These are phyloP conservation scores for Fusarium marasasianum DNA, from an alignment of 2,329 filamentous ascomycete species.

Conservation along the genomic window DNA sequence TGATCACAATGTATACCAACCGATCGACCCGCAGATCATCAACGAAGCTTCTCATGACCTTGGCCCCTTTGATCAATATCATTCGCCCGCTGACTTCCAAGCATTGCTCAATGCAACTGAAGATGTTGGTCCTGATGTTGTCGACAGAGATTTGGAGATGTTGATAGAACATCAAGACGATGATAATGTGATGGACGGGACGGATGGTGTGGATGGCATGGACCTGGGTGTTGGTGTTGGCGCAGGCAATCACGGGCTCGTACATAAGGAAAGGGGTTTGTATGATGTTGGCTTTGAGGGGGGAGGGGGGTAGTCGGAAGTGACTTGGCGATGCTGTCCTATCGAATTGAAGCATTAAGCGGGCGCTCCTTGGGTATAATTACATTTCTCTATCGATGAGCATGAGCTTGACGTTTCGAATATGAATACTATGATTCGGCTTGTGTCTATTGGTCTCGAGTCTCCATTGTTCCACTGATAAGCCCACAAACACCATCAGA, in stretches of 20 bases:
- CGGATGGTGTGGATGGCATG: slow-evolving; percentile 33
- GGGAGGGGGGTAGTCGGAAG: slow-evolving; percentile 11
- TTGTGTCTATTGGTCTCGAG: background rate
- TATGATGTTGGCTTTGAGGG: slow-evolving; percentile 46
- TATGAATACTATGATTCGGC: background rate
- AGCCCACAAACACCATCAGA: background rate
- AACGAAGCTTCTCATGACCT: slow-evolving; percentile 46
- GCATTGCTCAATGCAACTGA: slow-evolving; percentile 61
- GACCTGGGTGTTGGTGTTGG: slow-evolving; percentile 12
- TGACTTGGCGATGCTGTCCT: background rate
- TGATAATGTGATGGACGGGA: slow-evolving; percentile 43
- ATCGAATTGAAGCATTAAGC: slow-evolving; percentile 19
- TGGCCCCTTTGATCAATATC: slow-evolving; percentile 53
- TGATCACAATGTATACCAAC: slow-evolving; percentile 55
- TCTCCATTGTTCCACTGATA: background rate
- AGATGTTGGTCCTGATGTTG: slow-evolving; percentile 51
- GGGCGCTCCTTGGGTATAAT: slow-evolving; percentile 20
- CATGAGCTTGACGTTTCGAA: slow-evolving; percentile 3
- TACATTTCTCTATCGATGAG: slow-evolving; percentile 15
- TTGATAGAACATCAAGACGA: slow-evolving; percentile 59
- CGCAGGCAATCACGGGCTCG: slow-evolving; percentile 23
- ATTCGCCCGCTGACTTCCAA: slow-evolving; percentile 61
- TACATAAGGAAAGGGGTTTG: slow-evolving; percentile 38
- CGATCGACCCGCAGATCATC: slow-evolving; percentile 70
- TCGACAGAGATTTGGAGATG: slow-evolving; percentile 63